Base-by-base conservation (phyloP, 2,329 filamentous ascomycete species). In the Botrytis sinoallii region DNA sequence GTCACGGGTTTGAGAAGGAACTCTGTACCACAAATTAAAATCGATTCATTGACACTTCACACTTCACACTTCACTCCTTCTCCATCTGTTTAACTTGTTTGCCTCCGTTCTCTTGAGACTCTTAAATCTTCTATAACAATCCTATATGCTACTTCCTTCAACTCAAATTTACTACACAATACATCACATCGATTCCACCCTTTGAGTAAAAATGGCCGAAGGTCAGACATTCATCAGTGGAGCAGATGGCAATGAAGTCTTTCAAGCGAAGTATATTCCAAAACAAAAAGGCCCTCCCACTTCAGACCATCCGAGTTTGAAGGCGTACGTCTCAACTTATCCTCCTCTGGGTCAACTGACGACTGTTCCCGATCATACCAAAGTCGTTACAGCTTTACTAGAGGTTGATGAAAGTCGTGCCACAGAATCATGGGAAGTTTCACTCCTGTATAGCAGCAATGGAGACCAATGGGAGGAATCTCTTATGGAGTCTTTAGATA, bases 301-400 rank as follows among this genome's bases (percentile, higher is more conserved):
- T 65, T 72, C 74, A 48, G 76, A 86, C 84, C 82, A 83, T 81
- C 78, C 79, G 87, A 82, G 87, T 87, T 81, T 81, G 80, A 80
- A 80, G 79, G 86, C 88, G 35, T 84, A 85, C 75, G 82, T 92
- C 22, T 87, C 85, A 8, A 89, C 86, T 74, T 91, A 90, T 79
- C 95, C 95, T 20, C 89, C 93, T 1, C 83, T 97, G 70, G 93
- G 91, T 2, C 92, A 95, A 80, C 87, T 92, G 38, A 94, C 93
- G 2, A 85, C 88, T 67, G 79, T 93, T 32, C 48, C n/a, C n/a
- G n/a, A 42, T 12, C 12, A 32, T 22, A 80, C 81, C 1, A 69
- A 25, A 16, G 52, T 42, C 18, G 91, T 98, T 77, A 90, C 88
- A 0, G 90, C 92, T 10, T 82, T 95, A 20, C 85, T 97, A 46